Base-by-base conservation (phyloP, 1,284 basidiomycete genomes). In the Sanghuangporus baumii region DNA sequence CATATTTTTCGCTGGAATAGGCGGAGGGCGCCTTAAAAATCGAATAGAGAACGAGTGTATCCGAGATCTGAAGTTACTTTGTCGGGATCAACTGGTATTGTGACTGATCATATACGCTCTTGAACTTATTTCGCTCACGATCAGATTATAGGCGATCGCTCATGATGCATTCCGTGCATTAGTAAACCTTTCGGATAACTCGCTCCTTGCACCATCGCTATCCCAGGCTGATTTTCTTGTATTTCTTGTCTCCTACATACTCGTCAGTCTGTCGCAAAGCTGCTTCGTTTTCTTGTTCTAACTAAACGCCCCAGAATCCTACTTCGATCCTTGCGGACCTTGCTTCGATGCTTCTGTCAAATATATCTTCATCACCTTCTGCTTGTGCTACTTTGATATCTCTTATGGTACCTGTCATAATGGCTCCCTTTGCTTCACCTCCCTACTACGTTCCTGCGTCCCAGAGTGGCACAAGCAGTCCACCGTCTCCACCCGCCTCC, bases 121-220 rank as follows among this genome's bases (percentile, higher is more conserved):
- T 20, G 14, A 55, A 36, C 64, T 60, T 55, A 23, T 34, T 62
- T 18, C 57, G 40, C 60, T 65, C n/a, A 66, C 55, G 65, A 63
- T 47, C 62, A 31, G 62, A 71, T 59, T 67, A 26, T 67, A 96
- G 94, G 83, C 88, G 61, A 88, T 95, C 55, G 93, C 96, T 0
- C 96, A 99, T 72, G 94, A 98, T 78, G 96, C 96, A 0, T 91
- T 98, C 73, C 88, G 91, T 67, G 94, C 94, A 3, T 81, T 99
- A 43, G 88, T 99, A 74, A 99, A 99, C 76, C 83, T 99, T 47
- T 91, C 94, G 0, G 96, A 97, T 76, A 90, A 89, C 55, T 79
- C 91, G 1, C 75, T 89, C 12, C 81, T 96, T 6, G 79, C 87
- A 4, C 75, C 84, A 2, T 78, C 88, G 43, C 80, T 98, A 8